Conservation (phyloP, 2,329 filamentous ascomycete genomes). For the Arachnomyces sp. region DNA sequence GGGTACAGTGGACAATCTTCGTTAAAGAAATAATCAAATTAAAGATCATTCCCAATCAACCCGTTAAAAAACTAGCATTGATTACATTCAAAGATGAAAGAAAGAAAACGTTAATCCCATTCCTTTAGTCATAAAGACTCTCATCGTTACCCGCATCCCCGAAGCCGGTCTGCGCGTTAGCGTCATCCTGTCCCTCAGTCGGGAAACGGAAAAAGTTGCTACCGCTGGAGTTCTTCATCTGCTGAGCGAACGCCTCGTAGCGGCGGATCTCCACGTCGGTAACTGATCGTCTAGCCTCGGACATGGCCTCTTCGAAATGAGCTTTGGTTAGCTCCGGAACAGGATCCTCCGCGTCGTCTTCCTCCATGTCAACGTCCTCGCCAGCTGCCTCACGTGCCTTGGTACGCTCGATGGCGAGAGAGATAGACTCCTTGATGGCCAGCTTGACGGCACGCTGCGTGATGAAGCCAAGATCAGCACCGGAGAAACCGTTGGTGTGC, state of each 20-base stretch:
- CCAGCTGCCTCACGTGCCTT: conserved; percentile 83
- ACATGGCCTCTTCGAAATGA: conserved; percentile 99
- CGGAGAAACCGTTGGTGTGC: conserved; percentile 98
- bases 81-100: conserved; percentile 19
- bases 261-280: conserved; percentile 94
- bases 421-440: conserved; percentile 95
- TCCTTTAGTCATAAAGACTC: conserved; percentile 86
- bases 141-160: conserved; percentile 89
- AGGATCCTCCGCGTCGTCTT: conserved; percentile 72
- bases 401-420: conserved; percentile 74
- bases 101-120: conserved; percentile 32
- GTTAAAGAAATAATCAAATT: background rate
- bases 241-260: conserved; percentile 97
- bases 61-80: conserved; percentile 11
- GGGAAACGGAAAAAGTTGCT: conserved; percentile 99
- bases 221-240: conserved; percentile 96
- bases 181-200: conserved; percentile 47
- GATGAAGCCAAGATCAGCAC: conserved; percentile 98
- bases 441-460: conserved; percentile 98
- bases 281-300: conserved; percentile 84
- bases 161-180: conserved; percentile 48
- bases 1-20: too few relatives aligned
- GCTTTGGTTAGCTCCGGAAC: conserved; percentile 92
- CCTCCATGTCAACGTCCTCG: conserved; percentile 69
- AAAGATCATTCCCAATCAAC: conserved; percentile 14